phyloP scores from a whole-genome alignment of 2,329 filamentous ascomycete species.

The Pochonia chlamydosporia region DNA sequence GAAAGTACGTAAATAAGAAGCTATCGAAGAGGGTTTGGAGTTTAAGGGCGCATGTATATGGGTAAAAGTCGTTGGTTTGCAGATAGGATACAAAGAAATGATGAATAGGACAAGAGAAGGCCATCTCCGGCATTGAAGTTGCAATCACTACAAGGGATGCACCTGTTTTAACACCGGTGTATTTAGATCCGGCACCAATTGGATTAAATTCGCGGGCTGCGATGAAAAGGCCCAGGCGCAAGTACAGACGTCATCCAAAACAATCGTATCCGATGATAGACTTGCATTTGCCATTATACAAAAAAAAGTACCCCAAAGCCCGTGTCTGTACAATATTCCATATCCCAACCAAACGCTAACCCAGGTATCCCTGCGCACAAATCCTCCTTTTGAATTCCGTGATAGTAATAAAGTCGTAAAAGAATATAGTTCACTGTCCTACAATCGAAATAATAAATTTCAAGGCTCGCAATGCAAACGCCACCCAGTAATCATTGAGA shows the following conservation, averaged over 20 bases:
- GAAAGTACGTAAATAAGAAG: background rate
- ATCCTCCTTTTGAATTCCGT: too few species aligned
- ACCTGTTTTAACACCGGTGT: too few species aligned
- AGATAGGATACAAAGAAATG: background rate
- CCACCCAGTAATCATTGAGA: background rate
- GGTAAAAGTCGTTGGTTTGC: background rate
- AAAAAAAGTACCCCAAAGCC: background rate
- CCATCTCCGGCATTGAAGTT: too few species aligned
- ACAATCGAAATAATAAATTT: background rate
- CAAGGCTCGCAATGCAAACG: background rate
- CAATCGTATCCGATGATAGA: background rate
- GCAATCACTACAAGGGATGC: too few species aligned
- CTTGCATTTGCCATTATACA: background rate
- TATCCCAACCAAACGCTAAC: background rate
- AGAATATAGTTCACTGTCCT: background rate
- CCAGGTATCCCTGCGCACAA: too few species aligned
- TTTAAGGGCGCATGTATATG: background rate
- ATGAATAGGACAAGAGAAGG: background rate
- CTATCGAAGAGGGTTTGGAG: too few species aligned
- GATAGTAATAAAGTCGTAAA: too few species aligned
- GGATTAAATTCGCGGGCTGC: too few species aligned
- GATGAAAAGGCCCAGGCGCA: too few species aligned
- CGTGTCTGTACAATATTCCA: background rate
- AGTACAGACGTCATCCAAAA: background rate
- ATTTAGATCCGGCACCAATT: too few species aligned